These are phyloP conservation scores for Teratosphaeria viscida DNA, from an alignment of 2,329 filamentous ascomycete genomes.

Conservation along the genomic window DNA sequence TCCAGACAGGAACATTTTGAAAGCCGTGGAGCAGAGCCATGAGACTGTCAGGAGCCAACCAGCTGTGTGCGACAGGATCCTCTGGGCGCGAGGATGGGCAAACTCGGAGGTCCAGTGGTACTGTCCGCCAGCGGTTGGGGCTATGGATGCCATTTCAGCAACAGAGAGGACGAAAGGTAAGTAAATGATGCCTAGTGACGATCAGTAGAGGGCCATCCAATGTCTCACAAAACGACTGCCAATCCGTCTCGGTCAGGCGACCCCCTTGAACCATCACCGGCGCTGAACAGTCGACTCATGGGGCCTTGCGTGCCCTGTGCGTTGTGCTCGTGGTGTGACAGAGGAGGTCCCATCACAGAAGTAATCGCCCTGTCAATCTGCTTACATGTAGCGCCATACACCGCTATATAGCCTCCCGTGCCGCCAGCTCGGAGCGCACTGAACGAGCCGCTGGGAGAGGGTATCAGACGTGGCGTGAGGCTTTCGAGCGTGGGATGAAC, in stretches of 20 bases:
- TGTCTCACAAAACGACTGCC: neutral
- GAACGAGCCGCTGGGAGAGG: neutral
- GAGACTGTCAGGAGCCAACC: conserved; percentile 12
- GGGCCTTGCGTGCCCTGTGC: neutral
- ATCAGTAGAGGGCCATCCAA: neutral
- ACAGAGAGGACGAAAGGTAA: conserved; percentile 13
- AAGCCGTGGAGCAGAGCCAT: conserved; percentile 9
- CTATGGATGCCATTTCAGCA: conserved; percentile 26
- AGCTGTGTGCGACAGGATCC: conserved; percentile 31
- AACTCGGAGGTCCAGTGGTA: conserved; percentile 27
- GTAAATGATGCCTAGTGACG: conserved; percentile 11
- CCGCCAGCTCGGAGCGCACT: conserved; percentile 11
- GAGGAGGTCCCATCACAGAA: neutral
- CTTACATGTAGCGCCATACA: conserved; percentile 20
- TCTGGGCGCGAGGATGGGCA: conserved; percentile 28
- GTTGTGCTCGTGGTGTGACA: neutral
- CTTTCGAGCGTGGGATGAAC: neutral
- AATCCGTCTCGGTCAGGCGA: neutral
- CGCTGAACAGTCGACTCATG: neutral
- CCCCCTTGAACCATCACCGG: neutral
- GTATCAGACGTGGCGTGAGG: neutral
- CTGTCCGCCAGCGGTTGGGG: conserved; percentile 15
- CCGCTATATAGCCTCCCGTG: conserved; percentile 26
- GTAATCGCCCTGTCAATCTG: neutral
- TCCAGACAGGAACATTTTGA: conserved; percentile 7